Base-by-base conservation (phyloP, 1,139 yeast genomes). In the Debaryomyces singareniensis region DNA sequence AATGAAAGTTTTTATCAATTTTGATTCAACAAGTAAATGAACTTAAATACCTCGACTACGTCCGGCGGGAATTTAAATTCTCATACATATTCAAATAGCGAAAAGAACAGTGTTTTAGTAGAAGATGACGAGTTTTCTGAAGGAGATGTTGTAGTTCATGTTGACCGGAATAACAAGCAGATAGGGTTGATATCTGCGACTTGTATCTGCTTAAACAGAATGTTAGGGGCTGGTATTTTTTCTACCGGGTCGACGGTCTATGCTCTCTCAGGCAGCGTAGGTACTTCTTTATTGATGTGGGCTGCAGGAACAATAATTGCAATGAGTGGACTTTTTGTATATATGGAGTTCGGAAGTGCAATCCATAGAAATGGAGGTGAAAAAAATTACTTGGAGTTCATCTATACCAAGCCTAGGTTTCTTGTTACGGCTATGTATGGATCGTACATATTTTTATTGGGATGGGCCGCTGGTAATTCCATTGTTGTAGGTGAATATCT, bases 321-420 rank as follows among this genome's bases (percentile, higher is more conserved):
- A 4, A 63, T 79, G 24, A 63, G 82, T 18, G 95, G 95, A 3
- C 62, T 84, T 42, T 68, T 75, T 47, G 86, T 82, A 5, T 85
- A 83, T 51, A 70, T 85, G 73, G 95, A 84, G 51, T 80, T 83
- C 54, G 95, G 95, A 12, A 72, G 86, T 9, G 86, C 85, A 24
- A 75, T 84, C 40, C 91, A 93, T 20, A 74, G 81, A 54, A 83
- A 84, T 47, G 95, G 95, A 41, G 95, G 95, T 40, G 95, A 84
- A 51, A 83, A 84, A 58, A 82, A 82, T 48, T 85, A 84, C 51
- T 63, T 85, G 44, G 93, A 83, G 52, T 78, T 73, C 44, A 75
- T 83, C 38, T 84, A 68, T 58, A 66, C 62, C 31, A 73, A 68
- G 46, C 95, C 95, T 16, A 73, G 67, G 47, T 78, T 78, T 45